Conservation (phyloP, 2,329 filamentous ascomycete genomes). For the Fusarium bulbicola region DNA sequence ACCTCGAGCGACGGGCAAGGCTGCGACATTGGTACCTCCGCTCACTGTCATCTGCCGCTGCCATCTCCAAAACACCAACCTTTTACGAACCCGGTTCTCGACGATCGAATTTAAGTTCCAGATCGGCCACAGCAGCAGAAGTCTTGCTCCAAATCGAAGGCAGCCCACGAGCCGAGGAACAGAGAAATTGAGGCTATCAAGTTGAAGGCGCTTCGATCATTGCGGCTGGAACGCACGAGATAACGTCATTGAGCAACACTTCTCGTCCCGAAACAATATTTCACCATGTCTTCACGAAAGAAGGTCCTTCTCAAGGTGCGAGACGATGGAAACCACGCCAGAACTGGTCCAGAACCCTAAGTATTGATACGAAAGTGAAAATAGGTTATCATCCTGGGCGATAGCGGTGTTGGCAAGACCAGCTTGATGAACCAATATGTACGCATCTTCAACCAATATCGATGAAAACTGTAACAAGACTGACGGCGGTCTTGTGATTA, state of each 20-base stretch:
- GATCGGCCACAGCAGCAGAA: background rate
- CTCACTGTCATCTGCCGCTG: constrained; percentile 35
- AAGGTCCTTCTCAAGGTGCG: constrained; percentile 89
- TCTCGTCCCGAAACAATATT: constrained; percentile 31
- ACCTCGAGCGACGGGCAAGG: constrained; percentile 42
- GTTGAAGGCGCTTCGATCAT: constrained; percentile 25
- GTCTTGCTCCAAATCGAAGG: background rate
- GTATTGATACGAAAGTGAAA: constrained; percentile 30
- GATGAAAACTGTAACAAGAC: constrained; percentile 6
- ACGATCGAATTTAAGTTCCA: constrained; percentile 5
- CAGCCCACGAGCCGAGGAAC: background rate
- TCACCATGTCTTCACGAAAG: constrained; percentile 80
- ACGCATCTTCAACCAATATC: constrained; percentile 51
- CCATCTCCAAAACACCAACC: constrained; percentile 39
- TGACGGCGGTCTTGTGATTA: constrained; percentile 13
- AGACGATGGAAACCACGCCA: background rate
- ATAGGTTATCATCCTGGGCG: constrained; percentile 97
- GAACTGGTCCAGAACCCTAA: background rate
- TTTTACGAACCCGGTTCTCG: constrained; percentile 5
- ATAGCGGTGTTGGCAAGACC: constrained; percentile 99
- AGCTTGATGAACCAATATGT: constrained; percentile 99
- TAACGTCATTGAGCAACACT: constrained; percentile 46
- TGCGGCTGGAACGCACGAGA: constrained; percentile 35
- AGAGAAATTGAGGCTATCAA: constrained; percentile 2
- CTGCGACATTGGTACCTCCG: constrained; percentile 42